Evolutionary conservation across 345 rosid genomes (phyloP).

Genomic region (Microthlaspi erraticum): DNA sequence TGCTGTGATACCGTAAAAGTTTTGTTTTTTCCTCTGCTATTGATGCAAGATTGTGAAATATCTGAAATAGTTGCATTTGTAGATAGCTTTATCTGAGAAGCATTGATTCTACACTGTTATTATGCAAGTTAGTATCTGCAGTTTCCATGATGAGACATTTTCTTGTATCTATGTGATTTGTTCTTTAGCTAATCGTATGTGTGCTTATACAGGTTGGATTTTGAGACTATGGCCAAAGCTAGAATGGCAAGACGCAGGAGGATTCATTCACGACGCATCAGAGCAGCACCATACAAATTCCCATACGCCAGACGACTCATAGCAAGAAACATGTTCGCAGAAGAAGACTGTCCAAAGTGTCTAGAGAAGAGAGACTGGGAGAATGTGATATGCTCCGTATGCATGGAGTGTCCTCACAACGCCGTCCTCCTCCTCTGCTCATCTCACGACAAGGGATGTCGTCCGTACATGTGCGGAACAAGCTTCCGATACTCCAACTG

Average conservation of each 20-base stretch:
- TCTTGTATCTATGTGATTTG: not conserved
- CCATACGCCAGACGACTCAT: constrained; percentile 46
- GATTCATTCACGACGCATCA: constrained; percentile 54
- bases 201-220: constrained; percentile 27
- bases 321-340: constrained; percentile 44
- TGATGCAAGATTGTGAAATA: not conserved
- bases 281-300: constrained; percentile 59
- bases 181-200: not conserved
- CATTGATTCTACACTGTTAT: too few relatives aligned
- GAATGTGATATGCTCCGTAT: constrained; percentile 85
- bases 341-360: constrained; percentile 55
- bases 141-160: not conserved
- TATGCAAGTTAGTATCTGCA: not conserved
- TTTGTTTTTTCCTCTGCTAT: not conserved
- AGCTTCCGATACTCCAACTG: constrained; percentile 94
- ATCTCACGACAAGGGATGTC: constrained; percentile 96
- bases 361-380: constrained; percentile 84
- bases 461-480: constrained; percentile 98
- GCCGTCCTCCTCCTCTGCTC: constrained; percentile 98
- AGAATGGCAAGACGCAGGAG: constrained; percentile 65
- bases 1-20: not conserved
- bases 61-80: too few relatives aligned
- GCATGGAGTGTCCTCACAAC: constrained; percentile 97
- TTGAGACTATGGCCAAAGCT: constrained; percentile 66
- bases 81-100: not conserved